Evolutionary conservation across 768 basidiomycete species (phyloP), one percentile per base, ranked within the genome.

Genomic region (Flagelloscypha sp.): DNA sequence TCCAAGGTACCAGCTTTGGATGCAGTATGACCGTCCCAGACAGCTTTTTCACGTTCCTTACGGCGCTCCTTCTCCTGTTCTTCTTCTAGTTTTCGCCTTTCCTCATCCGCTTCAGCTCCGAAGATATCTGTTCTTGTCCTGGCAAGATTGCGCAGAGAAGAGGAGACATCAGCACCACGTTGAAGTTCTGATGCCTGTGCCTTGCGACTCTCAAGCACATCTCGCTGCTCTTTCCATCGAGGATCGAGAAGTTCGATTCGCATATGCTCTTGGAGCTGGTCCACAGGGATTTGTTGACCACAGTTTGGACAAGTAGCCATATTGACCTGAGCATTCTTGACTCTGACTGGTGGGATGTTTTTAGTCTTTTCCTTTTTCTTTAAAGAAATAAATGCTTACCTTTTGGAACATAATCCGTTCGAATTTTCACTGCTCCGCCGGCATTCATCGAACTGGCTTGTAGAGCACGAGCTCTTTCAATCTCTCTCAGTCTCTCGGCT

Each of bases 1-100:
- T 92, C 86, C 52, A 92, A 67, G 1, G 90, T 95, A 46, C 77
- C 79, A 32, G 83, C 83, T 62, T 93, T 97, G 28, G 89, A 85
- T 28, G 89, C 85, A 2, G 93, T 93, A 58, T 98, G 93, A 48
- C 95, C 95, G 59, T 98, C 95, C 95, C 95, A 99, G 32, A 97
- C 87, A 46, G 88, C 85, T 55, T 86, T 92, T 61, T 98, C 95
- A 55, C 80, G 76, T 56, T 94, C 93, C 54, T 78, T 84, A 45
- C 89, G 70, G 50, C 74, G 74, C 43, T 80, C 76, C 36, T 76
- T 69, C 50, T 90, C 86, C 43, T 84, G 83, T 33, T 89, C 89
- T 44, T 95, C 93, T 48, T 92, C 84, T 30, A 69, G 72, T 59
- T 80, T 84, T 42, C 90, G 74, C 39, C 81, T 72, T 46, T 93